phyloP scores from a whole-genome alignment of 176 grass and related monocot genomes.

The Elymus sibiricus region DNA sequence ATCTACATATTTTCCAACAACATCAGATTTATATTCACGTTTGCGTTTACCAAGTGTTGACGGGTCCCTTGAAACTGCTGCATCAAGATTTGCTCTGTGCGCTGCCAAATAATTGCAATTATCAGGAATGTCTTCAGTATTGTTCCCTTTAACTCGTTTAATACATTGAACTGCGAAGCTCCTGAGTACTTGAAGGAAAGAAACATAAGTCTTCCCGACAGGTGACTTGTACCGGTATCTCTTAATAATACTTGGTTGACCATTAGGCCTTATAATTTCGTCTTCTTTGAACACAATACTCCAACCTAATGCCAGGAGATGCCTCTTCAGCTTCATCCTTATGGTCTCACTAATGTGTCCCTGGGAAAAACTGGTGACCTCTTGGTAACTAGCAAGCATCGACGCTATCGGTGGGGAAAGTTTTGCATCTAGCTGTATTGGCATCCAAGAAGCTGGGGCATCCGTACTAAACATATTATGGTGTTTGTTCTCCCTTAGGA shows the following conservation, averaged over 20 bases:
- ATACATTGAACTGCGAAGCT: slow-evolving; percentile 22
- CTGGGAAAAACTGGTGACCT: not conserved
- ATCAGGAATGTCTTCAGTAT: not conserved
- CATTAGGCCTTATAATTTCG: not conserved
- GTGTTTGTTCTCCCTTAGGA: not conserved
- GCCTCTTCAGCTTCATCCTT: slow-evolving; percentile 49
- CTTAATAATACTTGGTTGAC: not conserved
- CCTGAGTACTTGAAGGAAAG: slow-evolving; percentile 31
- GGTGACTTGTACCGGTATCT: slow-evolving; percentile 53
- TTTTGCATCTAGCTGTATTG: slow-evolving; percentile 42
- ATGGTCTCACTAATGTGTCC: not conserved
- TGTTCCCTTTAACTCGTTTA: slow-evolving; percentile 17
- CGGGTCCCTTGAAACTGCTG: not conserved
- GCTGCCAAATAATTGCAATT: not conserved
- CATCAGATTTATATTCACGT: slow-evolving; percentile 20
- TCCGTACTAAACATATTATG: not conserved
- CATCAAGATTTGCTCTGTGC: slow-evolving; percentile 4
- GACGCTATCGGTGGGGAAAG: slow-evolving; percentile 34
- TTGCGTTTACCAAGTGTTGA: slow-evolving; percentile 28
- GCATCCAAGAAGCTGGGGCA: slow-evolving; percentile 34
- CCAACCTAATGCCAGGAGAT: slow-evolving; percentile 75
- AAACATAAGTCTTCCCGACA: slow-evolving; percentile 46
- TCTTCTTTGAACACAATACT: slow-evolving; percentile 45
- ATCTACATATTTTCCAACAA: slow-evolving; percentile 46
- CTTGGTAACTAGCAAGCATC: slow-evolving; percentile 36